phyloP scores from a whole-genome alignment of 2,329 filamentous ascomycete genomes.

The Mycosphaerella sp. region DNA sequence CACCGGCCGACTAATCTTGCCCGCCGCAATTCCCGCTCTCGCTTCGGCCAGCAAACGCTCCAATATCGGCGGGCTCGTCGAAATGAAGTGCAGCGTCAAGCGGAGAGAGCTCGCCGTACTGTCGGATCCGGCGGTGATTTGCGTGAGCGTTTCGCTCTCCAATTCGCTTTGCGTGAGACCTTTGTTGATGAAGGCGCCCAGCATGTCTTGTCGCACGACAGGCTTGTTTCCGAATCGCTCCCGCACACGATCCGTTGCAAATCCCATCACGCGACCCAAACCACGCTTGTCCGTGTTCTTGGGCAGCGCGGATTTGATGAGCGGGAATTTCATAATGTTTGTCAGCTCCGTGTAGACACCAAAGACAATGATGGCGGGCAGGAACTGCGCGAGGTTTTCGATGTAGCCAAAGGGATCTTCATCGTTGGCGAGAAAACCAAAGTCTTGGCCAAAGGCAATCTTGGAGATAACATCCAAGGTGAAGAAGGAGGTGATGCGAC shows the following conservation, averaged over 20 bases:
- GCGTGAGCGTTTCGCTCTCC: slow-evolving; percentile 41
- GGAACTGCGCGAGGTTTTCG: slow-evolving; percentile 37
- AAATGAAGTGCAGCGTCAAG: slow-evolving; percentile 47
- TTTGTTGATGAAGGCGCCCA: slow-evolving; percentile 47
- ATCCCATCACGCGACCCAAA: slow-evolving; percentile 36
- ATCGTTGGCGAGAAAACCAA: slow-evolving; percentile 47
- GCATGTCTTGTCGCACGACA: slow-evolving; percentile 47
- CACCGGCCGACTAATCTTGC: slow-evolving; percentile 39
- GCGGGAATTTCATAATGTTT: slow-evolving; percentile 37
- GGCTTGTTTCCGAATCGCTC: slow-evolving; percentile 43
- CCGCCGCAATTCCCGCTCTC: slow-evolving; percentile 34
- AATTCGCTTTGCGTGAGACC: slow-evolving; percentile 39
- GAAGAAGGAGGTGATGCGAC: slow-evolving; percentile 35
- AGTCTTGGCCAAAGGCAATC: slow-evolving; percentile 40
- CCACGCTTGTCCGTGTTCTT: slow-evolving; percentile 43
- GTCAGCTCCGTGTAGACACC: slow-evolving; percentile 40
- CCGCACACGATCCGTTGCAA: slow-evolving; percentile 43
- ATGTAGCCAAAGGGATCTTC: slow-evolving; percentile 47
- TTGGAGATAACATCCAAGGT: slow-evolving; percentile 39
- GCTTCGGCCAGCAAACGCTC: slow-evolving; percentile 44
- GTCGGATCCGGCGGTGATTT: slow-evolving; percentile 52
- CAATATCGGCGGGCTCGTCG: slow-evolving; percentile 46
- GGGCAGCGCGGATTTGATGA: slow-evolving; percentile 40
- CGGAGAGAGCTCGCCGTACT: slow-evolving; percentile 53
- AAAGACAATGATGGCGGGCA: slow-evolving; percentile 43